A percentile compares a stretch with the other conserved stretches of the same genome.
Conservation (phyloP, 2,329 filamentous ascomycete species). For the Hymenoscyphus salicellus region DNA sequence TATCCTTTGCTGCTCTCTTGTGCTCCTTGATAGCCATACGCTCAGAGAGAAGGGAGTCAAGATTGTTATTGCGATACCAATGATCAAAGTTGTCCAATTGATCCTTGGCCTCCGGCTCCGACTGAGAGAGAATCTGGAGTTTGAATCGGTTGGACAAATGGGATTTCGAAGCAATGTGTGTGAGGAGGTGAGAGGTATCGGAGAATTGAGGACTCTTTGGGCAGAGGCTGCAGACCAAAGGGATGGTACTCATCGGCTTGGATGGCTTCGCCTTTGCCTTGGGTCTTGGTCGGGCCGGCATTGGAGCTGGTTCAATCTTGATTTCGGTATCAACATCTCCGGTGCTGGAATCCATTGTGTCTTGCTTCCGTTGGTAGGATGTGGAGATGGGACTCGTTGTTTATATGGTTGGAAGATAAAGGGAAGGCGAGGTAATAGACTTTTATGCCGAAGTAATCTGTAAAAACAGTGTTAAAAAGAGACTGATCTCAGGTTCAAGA, state of each 20-base stretch:
- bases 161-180: constrained; percentile 89
- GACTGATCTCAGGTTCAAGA: neutral
- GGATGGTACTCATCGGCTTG: constrained; percentile 44
- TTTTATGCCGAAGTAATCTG: neutral
- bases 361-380: neutral
- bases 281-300: neutral
- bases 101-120: constrained; percentile 62
- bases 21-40: constrained; percentile 73
- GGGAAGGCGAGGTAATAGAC: neutral
- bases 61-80: constrained; percentile 72
- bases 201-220: constrained; percentile 78
- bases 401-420: neutral
- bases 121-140: constrained; percentile 67
- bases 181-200: constrained; percentile 86
- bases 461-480: neutral
- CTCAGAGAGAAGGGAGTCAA: constrained; percentile 72
- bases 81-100: constrained; percentile 66
- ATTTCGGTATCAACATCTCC: neutral
- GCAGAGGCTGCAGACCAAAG: constrained; percentile 80
- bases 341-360: neutral
- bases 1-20: constrained; percentile 49
- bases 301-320: neutral
- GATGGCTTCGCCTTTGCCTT: constrained; percentile 24
- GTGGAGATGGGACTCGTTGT: neutral
- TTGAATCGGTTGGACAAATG: constrained; percentile 84